These are phyloP conservation scores for Spiraea crenata DNA, from an alignment of 331 rosid genomes.

Conservation along the genomic window DNA sequence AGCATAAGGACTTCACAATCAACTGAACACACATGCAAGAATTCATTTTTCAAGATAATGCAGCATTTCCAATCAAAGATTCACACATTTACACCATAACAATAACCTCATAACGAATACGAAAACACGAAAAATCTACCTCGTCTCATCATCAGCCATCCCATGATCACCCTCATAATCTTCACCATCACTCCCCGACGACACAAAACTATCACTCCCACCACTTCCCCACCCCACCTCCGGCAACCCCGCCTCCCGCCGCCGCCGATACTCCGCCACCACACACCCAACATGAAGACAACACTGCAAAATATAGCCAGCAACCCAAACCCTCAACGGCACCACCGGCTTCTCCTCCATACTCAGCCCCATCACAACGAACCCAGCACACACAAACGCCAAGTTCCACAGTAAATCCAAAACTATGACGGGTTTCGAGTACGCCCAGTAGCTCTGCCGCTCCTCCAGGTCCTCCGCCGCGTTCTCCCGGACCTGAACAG, in stretches of 20 bases:
- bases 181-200: constrained; percentile 54
- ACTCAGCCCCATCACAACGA: constrained; percentile 47
- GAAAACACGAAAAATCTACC: constrained; percentile 32
- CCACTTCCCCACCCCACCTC: constrained; percentile 34
- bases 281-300: constrained; percentile 59
- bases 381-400: constrained; percentile 48
- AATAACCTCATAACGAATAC: neutral
- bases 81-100: neutral
- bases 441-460: constrained; percentile 75
- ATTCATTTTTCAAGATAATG: neutral
- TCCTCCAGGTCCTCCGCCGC: constrained; percentile 86
- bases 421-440: constrained; percentile 60
- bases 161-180: constrained; percentile 33
- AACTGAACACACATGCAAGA: neutral
- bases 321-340: constrained; percentile 80
- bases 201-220: constrained; percentile 43
- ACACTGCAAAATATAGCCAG: constrained; percentile 60
- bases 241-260: constrained; percentile 18
- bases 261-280: constrained; percentile 40
- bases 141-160: constrained; percentile 35
- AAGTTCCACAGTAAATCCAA: constrained; percentile 72
- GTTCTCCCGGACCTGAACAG: constrained; percentile 68
- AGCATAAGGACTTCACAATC: neutral
- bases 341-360: constrained; percentile 54
- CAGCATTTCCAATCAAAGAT: constrained; percentile 2